Conservation (phyloP, 768 basidiomycete genomes). For the Tricholoma terreum region DNA sequence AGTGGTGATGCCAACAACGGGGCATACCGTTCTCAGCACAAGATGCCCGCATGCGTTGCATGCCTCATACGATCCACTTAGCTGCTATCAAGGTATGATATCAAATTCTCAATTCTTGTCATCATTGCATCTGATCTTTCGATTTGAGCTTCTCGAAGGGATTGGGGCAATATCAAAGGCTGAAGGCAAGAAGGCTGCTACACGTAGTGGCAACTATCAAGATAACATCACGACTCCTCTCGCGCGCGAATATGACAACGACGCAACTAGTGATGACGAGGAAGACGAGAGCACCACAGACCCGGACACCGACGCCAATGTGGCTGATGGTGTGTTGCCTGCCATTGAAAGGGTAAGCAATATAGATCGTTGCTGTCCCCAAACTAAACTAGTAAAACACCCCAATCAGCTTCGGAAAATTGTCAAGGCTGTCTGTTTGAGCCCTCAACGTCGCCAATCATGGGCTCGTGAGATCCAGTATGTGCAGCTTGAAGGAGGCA, state of each 20-base stretch:
- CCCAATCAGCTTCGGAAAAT: not conserved
- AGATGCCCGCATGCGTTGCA: slow-evolving; percentile 17
- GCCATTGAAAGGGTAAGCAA: not conserved
- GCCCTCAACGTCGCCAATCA: not conserved
- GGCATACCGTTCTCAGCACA: slow-evolving; percentile 14
- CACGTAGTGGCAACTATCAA: not conserved
- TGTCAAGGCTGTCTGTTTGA: not conserved
- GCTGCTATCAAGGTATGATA: slow-evolving; percentile 10
- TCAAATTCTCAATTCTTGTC: not conserved
- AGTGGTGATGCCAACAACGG: not conserved
- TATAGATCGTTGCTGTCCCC: not conserved
- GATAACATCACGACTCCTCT: not conserved
- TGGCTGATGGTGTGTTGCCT: not conserved
- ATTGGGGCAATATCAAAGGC: slow-evolving; percentile 3
- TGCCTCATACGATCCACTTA: slow-evolving; percentile 25
- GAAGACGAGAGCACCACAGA: not conserved
- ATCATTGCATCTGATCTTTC: too few relatives aligned
- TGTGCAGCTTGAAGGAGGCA: not conserved
- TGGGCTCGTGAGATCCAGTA: not conserved
- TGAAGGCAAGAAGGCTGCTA: not conserved
- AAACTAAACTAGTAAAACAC: not conserved
- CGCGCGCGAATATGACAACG: slow-evolving; percentile 1
- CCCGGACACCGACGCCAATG: too few relatives aligned
- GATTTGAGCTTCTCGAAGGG: slow-evolving; percentile 3
- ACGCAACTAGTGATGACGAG: slow-evolving; percentile 9